A percentile compares a stretch with the other conserved stretches of the same genome.
Conservation (phyloP, 2,329 filamentous ascomycete genomes). For the Diaporthe eres region DNA sequence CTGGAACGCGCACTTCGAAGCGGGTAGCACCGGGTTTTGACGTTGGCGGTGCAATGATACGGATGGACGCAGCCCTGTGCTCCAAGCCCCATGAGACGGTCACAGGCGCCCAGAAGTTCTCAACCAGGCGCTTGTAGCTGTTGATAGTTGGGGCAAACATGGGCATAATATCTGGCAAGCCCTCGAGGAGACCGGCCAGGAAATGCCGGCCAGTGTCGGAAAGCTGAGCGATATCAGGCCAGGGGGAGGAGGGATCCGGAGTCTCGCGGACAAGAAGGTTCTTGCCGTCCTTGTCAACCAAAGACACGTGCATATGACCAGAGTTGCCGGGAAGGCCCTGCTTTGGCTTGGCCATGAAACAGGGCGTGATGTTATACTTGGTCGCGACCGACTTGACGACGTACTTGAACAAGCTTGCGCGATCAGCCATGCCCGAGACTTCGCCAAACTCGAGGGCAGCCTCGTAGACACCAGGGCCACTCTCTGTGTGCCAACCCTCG, state of each 20-base stretch:
- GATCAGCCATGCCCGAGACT: constrained; percentile 90
- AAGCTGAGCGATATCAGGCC: constrained; percentile 81
- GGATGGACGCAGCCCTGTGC: constrained; percentile 91
- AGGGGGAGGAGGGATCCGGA: constrained; percentile 79
- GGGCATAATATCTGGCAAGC: constrained; percentile 95
- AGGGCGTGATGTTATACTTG: constrained; percentile 92
- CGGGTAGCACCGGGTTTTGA: constrained; percentile 87
- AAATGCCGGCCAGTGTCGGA: constrained; percentile 94
- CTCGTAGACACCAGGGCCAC: constrained; percentile 94
- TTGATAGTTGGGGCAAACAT: constrained; percentile 95
- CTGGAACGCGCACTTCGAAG: constrained; percentile 92
- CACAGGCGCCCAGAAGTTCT: constrained; percentile 99
- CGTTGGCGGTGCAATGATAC: constrained; percentile 90
- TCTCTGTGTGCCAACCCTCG: constrained; percentile 97
- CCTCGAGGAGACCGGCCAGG: constrained; percentile 89
- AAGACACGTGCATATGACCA: constrained; percentile 94
- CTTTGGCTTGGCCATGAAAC: constrained; percentile 98
- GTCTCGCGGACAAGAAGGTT: constrained; percentile 86
- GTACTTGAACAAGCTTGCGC: constrained; percentile 93
- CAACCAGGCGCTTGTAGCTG: constrained; percentile 97
- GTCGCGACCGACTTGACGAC: constrained; percentile 90
- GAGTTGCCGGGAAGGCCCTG: constrained; percentile 94
- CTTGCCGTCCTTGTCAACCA: constrained; percentile 83
- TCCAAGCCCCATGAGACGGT: constrained; percentile 98
- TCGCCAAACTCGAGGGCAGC: constrained; percentile 94